These are phyloP conservation scores for Cardiospermum halicacabum DNA, from an alignment of 345 rosid species.

Conservation along the genomic window DNA sequence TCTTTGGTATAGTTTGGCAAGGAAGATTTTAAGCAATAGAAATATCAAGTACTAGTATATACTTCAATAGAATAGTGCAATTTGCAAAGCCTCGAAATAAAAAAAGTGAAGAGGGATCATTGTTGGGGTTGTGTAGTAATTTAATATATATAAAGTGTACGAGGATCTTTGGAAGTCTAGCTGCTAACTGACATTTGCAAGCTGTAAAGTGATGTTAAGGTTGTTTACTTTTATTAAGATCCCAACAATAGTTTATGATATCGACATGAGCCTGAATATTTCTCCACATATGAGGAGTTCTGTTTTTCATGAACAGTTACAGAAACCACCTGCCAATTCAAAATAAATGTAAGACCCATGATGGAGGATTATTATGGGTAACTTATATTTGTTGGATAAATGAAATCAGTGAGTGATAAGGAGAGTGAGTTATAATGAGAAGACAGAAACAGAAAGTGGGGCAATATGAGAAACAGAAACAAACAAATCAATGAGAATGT, in stretches of 20 bases:
- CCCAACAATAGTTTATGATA: not conserved
- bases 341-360: not conserved
- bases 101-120: not conserved
- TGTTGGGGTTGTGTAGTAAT: not conserved
- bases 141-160: not conserved
- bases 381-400: too few species aligned
- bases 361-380: too few species aligned
- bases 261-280: not conserved
- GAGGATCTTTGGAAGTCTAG: not conserved
- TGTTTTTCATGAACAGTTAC: not conserved
- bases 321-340: not conserved
- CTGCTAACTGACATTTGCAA: not conserved
- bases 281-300: not conserved
- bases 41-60: too few species aligned
- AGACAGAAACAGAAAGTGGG: too few species aligned
- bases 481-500: too few species aligned
- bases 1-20: not conserved
- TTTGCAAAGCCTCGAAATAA: not conserved
- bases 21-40: not conserved
- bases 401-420: too few species aligned
- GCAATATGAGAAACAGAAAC: too few species aligned
- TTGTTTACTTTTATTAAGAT: not conserved
- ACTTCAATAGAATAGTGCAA: too few species aligned
- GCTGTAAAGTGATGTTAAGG: constrained; percentile 2
- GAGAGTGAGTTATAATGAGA: too few species aligned